Base-by-base conservation (phyloP, 805 yeast species). In the Metschnikowia dekortorum region DNA sequence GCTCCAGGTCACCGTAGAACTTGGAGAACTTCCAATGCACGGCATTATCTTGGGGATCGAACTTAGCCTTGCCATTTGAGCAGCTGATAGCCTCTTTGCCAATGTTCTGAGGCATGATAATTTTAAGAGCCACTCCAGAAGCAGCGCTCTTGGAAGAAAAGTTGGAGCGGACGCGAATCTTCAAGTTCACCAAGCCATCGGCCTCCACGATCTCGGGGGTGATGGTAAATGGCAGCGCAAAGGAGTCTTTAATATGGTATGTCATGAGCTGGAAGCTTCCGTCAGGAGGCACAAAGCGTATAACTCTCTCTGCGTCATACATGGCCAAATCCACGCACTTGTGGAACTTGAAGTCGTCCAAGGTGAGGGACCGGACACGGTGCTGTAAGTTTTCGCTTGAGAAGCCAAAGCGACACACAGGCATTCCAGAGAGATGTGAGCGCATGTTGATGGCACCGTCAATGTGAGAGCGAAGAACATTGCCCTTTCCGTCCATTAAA, bases 211-310 rank as follows among this genome's bases (percentile, higher is more conserved):
- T 75, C 31, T 74, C 71, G 1, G 92, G 86, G 5, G 76, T 69
- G 13, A 89, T 76, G 46, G 74, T 73, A 66, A 89, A 87, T 4
- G 97, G 97, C 31, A 87, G 62, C 45, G 79, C 80, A 52, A 87
- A 69, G 55, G 82, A 81, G 60, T 61, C 70, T 13, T 59, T 52
- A 38, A 73, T 63, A 43, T 67, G 70, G 67, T 89, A 90, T 34
- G 81, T 75, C 91, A 90, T 84, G 52, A 90, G 76, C 65, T 89
- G 92, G 63, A 89, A 87, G 46, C 82, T 81, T 0, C 96, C 96
- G 67, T 89, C 96, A 1, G 96, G 96, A 2, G 96, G 96, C 10
- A 83, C 73, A 56, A 90, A 89, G 42, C 78, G 80, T 51, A 90
- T 85, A 26, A 80, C 69, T 38, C 86, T 71, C 28, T 84, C 83